phyloP scores from a whole-genome alignment of 2,329 filamentous ascomycete genomes.

The Mariannaea elegans region DNA sequence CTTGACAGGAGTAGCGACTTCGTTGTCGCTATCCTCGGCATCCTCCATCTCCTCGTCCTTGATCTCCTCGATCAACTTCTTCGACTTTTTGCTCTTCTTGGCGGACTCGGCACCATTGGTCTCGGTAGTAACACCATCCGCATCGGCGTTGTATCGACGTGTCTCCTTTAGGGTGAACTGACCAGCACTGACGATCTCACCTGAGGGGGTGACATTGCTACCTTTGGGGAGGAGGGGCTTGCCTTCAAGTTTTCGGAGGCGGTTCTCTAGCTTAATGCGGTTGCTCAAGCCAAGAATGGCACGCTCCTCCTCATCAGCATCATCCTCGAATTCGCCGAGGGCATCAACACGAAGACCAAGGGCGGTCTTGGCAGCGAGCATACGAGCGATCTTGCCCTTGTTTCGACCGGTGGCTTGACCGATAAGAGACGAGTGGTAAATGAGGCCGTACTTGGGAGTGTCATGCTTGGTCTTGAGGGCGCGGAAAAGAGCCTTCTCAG shows the following conservation, averaged over 20 bases:
- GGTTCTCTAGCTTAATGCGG: constrained; percentile 78
- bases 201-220: constrained; percentile 78
- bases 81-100: constrained; percentile 49
- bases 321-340: constrained; percentile 64
- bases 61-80: constrained; percentile 54
- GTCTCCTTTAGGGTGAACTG: constrained; percentile 95
- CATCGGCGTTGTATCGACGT: constrained; percentile 93
- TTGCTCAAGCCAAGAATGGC: constrained; percentile 78
- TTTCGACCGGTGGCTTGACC: constrained; percentile 97
- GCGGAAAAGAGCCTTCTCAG: constrained; percentile 98
- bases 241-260: constrained; percentile 82
- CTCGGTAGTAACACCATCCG: constrained; percentile 79
- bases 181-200: constrained; percentile 68
- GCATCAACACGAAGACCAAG: constrained; percentile 94
- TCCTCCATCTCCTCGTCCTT: constrained; percentile 57
- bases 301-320: constrained; percentile 88
- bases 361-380: constrained; percentile 92
- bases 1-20: constrained; percentile 46
- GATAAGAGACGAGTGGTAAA: constrained; percentile 92
- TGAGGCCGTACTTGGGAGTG: constrained; percentile 96
- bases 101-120: constrained; percentile 48
- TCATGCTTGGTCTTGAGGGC: constrained; percentile 99
- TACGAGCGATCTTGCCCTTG: constrained; percentile 99
- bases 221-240: constrained; percentile 85
- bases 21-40: constrained; percentile 48